Percentiles rank a stretch among this genome's conserved stretches.
Evolutionary conservation across 495 filamentous ascomycete species (phyloP).

Genomic region (Penicillium egyptiacum): DNA sequence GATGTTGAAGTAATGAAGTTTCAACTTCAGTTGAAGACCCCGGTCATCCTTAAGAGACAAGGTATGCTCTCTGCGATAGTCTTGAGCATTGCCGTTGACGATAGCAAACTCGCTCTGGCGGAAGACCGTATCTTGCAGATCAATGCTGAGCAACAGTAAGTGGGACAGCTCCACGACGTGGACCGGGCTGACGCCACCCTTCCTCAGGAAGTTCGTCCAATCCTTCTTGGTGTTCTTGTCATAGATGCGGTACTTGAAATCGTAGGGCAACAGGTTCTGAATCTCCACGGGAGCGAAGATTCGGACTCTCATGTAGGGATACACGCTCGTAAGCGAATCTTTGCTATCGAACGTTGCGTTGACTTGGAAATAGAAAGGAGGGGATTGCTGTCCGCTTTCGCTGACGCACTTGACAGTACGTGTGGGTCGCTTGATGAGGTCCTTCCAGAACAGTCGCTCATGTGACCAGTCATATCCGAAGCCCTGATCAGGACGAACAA

Average conservation of each 20-base stretch:
- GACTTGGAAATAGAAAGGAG: conserved; percentile 95
- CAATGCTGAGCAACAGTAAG: conserved; percentile 84
- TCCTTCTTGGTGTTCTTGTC: conserved; percentile 97
- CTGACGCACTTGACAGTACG: conserved; percentile 83
- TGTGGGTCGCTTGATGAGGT: conserved; percentile 78
- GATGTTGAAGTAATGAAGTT: conserved; percentile 89
- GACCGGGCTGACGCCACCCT: conserved; percentile 93
- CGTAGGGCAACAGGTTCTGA: conserved; percentile 91
- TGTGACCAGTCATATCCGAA: conserved; percentile 96
- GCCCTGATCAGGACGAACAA: conserved; percentile 92
- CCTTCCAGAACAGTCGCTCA: conserved; percentile 88
- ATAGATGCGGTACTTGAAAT: conserved; percentile 99
- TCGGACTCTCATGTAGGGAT: conserved; percentile 91
- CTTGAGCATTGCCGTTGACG: conserved; percentile 86
- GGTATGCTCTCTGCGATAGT: conserved; percentile 78
- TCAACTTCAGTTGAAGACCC: conserved; percentile 73
- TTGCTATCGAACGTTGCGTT: conserved; percentile 78
- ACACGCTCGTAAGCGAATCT: conserved; percentile 75
- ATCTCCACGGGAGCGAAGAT: conserved; percentile 90
- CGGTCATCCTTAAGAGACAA: conserved; percentile 81
- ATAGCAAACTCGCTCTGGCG: conserved; percentile 94
- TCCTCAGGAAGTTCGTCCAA: conserved; percentile 97
- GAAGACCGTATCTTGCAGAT: conserved; percentile 94
- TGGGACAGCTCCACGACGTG: conserved; percentile 96
- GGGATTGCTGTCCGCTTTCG: conserved; percentile 71